Evolutionary conservation across 2,329 filamentous ascomycete species (phyloP).

Genomic region (Colletotrichum lentis): DNA sequence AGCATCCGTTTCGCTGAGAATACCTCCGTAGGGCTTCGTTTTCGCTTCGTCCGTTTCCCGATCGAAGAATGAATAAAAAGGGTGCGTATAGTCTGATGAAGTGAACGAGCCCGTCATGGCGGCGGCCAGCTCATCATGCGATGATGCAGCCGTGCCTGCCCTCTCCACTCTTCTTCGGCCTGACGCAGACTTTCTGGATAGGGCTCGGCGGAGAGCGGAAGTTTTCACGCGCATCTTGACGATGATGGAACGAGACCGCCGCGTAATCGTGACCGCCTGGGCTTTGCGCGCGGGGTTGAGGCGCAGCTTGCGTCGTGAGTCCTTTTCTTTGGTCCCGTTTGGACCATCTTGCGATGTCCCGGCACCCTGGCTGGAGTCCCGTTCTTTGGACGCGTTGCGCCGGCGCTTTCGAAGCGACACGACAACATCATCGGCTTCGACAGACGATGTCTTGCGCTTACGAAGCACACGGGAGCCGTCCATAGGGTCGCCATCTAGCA

Average conservation of each 20-base stretch:
- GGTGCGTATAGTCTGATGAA: conserved; percentile 68
- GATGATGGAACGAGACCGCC: conserved; percentile 50
- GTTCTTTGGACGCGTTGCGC: conserved; percentile 57
- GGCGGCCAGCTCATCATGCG: conserved; percentile 42
- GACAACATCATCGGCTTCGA: conserved; percentile 66
- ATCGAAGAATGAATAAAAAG: conserved; percentile 89
- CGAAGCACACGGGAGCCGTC: conserved; percentile 81
- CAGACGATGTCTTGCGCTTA: conserved; percentile 83
- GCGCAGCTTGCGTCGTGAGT: conserved; percentile 66
- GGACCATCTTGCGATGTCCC: conserved; percentile 47
- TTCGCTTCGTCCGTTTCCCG: conserved; percentile 89
- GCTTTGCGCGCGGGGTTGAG: conserved; percentile 56
- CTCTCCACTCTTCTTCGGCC: conserved; percentile 59
- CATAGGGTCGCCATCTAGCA: conserved; percentile 75
- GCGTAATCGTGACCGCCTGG: conserved; percentile 52
- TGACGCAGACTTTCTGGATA: conserved; percentile 61
- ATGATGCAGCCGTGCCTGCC: conserved; percentile 43
- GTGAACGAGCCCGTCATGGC: conserved; percentile 46
- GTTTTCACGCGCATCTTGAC: conserved; percentile 67
- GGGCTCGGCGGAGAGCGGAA: conserved; percentile 66
- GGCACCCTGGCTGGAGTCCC: conserved; percentile 45
- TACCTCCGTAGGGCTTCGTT: conserved; percentile 94
- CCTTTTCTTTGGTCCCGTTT: conserved; percentile 44
- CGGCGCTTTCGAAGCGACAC: conserved; percentile 63
- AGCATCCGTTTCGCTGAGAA: conserved; percentile 86